A percentile compares a stretch with the other conserved stretches of the same genome.
phyloP scores from a whole-genome alignment of 1,139 yeast species.

The Casaregolazyma lundiana region DNA sequence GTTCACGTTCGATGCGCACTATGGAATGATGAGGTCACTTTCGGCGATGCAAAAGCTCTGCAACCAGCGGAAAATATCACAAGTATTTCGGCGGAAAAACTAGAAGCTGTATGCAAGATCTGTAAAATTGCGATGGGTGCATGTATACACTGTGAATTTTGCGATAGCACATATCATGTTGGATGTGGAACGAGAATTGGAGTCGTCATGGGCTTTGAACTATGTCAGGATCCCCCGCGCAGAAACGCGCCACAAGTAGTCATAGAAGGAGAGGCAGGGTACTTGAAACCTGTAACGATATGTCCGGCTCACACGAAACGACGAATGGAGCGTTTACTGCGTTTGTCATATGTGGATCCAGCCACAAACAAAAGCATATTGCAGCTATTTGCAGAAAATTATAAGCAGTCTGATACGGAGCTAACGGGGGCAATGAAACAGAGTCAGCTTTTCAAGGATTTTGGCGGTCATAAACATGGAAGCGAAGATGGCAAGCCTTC shows the following conservation, averaged over 20 bases:
- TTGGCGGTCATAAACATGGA: conserved; percentile 1
- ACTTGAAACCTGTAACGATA: conserved; percentile 30
- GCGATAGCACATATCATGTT: conserved; percentile 47
- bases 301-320: conserved; percentile 28
- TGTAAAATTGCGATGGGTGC: conserved; percentile 44
- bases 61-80: conserved; percentile 42
- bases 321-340: conserved; percentile 17
- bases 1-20: conserved; percentile 75
- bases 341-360: conserved; percentile 25
- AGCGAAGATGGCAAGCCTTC: neutral
- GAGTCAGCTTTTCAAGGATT: conserved; percentile 18
- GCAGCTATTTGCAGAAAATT: conserved; percentile 29
- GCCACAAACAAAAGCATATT: conserved; percentile 27
- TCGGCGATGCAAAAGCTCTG: conserved; percentile 38
- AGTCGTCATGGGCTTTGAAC: conserved; percentile 32
- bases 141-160: conserved; percentile 40
- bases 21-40: conserved; percentile 42
- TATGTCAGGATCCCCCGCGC: neutral
- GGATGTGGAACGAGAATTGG: conserved; percentile 54
- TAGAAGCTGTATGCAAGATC: conserved; percentile 34
- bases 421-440: conserved; percentile 24
- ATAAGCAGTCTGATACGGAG: conserved; percentile 22
- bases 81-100: conserved; percentile 26
- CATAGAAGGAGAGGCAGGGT: conserved; percentile 37
- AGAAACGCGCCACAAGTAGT: conserved; percentile 23